phyloP scores from a whole-genome alignment of 441 rosid genomes.

The Biscutella laevigata region DNA sequence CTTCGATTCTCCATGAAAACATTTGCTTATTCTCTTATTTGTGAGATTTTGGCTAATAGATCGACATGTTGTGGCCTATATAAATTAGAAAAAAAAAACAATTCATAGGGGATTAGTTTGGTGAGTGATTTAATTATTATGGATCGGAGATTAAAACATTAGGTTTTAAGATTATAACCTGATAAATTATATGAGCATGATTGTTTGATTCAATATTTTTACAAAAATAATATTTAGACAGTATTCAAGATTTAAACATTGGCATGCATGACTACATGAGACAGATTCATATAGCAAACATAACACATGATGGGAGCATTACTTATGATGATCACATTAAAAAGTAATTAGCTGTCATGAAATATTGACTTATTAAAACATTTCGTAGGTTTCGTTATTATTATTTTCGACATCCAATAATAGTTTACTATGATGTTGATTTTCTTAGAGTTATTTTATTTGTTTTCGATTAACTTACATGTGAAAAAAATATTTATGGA shows the following conservation, averaged over 20 bases:
- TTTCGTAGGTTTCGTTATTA: background rate
- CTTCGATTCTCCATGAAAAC: too few species aligned
- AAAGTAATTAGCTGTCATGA: background rate
- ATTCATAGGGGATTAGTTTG: background rate
- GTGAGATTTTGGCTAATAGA: too few species aligned
- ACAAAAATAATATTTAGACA: background rate
- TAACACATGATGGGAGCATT: background rate
- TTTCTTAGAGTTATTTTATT: too few species aligned
- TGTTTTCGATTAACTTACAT: too few species aligned
- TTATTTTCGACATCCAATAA: too few species aligned
- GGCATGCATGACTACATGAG: background rate
- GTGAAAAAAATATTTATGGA: too few species aligned
- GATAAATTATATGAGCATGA: background rate
- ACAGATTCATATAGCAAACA: background rate
- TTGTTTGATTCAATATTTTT: background rate
- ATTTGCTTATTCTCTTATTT: too few species aligned
- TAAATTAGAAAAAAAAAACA: too few species aligned
- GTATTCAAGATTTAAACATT: background rate
- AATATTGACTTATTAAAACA: background rate
- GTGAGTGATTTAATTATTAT: background rate
- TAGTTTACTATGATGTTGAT: too few species aligned
- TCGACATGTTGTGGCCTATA: too few species aligned
- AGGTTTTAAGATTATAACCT: background rate
- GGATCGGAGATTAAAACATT: too few species aligned
- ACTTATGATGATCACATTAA: background rate